Evolutionary conservation across 441 rosid species (phyloP), one percentile per base, ranked within the genome.

Genomic region (Biscutella laevigata): DNA sequence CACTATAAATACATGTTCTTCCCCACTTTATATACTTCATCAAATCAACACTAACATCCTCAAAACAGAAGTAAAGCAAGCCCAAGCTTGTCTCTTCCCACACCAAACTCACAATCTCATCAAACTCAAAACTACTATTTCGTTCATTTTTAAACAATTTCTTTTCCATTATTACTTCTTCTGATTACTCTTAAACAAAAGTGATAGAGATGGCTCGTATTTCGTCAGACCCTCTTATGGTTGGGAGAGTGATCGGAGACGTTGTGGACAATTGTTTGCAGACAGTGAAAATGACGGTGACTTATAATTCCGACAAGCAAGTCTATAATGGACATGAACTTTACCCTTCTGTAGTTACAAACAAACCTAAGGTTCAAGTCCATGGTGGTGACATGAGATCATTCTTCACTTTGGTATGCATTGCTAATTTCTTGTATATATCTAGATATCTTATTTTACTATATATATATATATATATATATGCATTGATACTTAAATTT

Each of bases 241-340:
- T 91, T 9, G 98, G 94, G 11, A 74, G 94, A 64, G 95, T 91
- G 42, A 76, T 91, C 22, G 96, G 96, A 41, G 98, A 91, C 66
- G 88, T 88, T 10, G 73, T 80, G 19, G 98, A 91, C 68, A 36
- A 48, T 47, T 80, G 82, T 74, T 68, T 50, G 33, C 78, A 83
- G 3, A 67, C 48, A 10, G 85, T 80, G 50, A 77, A 76, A 57
- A 85, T 91, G 86, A 66, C 71, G 0, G 83, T 91, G 27, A 71
- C 80, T 7, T 91, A 83, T 68, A 74, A 64, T 72, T 68, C 75
- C 62, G 75, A 49, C 75, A 83, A 77, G 78, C 88, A 80, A 58
- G 89, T 91, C 16, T 83, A 65, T 51, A 91, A 91, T 73, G 96
- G 98, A 34, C 94, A 82, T 59, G 98, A 91, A 56, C 71, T 83